A percentile compares a stretch with the other conserved stretches of the same genome.
phyloP scores from a whole-genome alignment of 106 monocot genomes.

The Ottelia alismoides region DNA sequence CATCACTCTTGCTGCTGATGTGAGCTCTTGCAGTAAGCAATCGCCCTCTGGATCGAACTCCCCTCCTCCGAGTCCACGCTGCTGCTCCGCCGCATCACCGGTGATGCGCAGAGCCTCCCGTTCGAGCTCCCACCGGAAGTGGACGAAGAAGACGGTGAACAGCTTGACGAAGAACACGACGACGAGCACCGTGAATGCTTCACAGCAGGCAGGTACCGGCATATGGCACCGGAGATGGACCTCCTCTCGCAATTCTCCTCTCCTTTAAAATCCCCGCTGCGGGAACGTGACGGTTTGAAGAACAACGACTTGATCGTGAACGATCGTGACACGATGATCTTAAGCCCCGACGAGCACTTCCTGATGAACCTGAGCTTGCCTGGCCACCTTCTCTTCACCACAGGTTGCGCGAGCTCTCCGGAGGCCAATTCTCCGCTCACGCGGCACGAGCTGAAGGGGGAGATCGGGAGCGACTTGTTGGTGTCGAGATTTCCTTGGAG shows the following conservation, averaged over 20 bases:
- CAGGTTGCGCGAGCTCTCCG: conserved; percentile 11
- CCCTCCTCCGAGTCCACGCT: conserved; percentile 62
- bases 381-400: conserved; percentile 33
- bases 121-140: neutral
- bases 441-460: conserved; percentile 53
- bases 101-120: neutral
- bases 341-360: conserved; percentile 23
- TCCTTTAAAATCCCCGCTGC: conserved; percentile 7
- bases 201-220: neutral
- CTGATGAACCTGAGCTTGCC: conserved; percentile 45
- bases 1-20: too few relatives aligned
- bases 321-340: conserved; percentile 51
- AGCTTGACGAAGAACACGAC: conserved; percentile 22
- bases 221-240: conserved; percentile 39
- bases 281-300: conserved; percentile 12
- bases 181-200: too few relatives aligned
- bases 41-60: conserved; percentile 60
- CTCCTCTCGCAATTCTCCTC: conserved; percentile 25
- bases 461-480: conserved; percentile 1
- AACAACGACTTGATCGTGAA: conserved; percentile 64
- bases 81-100: conserved; percentile 38
- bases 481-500: conserved; percentile 18
- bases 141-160: conserved; percentile 27
- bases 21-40: conserved; percentile 77
- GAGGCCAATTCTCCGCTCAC: conserved; percentile 63